phyloP scores from a whole-genome alignment of 2,329 filamentous ascomycete species.

The Botrytis medusae region DNA sequence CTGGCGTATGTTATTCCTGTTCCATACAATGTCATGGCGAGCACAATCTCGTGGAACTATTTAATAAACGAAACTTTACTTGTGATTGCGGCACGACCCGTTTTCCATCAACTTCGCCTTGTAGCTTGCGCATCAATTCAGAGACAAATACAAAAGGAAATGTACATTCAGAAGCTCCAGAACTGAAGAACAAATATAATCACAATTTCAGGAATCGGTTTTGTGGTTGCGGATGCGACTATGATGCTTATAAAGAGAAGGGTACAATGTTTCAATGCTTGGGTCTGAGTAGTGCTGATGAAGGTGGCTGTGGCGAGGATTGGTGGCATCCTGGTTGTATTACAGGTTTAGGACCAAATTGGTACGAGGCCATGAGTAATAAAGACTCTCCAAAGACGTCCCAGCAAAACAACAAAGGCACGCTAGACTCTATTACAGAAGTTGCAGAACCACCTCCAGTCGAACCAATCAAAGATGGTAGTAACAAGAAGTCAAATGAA shows the following conservation, averaged over 20 bases:
- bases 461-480: constrained; percentile 27
- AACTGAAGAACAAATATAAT: constrained; percentile 81
- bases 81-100: constrained; percentile 94
- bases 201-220: constrained; percentile 94
- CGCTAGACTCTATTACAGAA: constrained; percentile 53
- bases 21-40: constrained; percentile 96
- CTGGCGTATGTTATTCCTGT: constrained; percentile 93
- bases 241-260: constrained; percentile 85
- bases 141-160: constrained; percentile 72
- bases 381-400: constrained; percentile 36
- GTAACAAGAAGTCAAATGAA: constrained; percentile 23
- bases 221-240: constrained; percentile 84
- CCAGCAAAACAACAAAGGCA: constrained; percentile 35
- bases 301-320: constrained; percentile 91
- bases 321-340: constrained; percentile 97
- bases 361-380: constrained; percentile 57
- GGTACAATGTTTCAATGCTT: constrained; percentile 98
- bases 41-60: constrained; percentile 91
- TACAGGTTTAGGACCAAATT: constrained; percentile 73
- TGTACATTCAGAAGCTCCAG: constrained; percentile 73
- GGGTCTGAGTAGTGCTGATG: constrained; percentile 74
- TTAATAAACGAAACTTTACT: constrained; percentile 90
- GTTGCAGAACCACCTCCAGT: constrained; percentile 43
- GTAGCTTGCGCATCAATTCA: constrained; percentile 71
- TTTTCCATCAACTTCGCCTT: constrained; percentile 65